Evolutionary conservation across 495 filamentous ascomycete genomes (phyloP).

Genomic region (Neurospora sp.): DNA sequence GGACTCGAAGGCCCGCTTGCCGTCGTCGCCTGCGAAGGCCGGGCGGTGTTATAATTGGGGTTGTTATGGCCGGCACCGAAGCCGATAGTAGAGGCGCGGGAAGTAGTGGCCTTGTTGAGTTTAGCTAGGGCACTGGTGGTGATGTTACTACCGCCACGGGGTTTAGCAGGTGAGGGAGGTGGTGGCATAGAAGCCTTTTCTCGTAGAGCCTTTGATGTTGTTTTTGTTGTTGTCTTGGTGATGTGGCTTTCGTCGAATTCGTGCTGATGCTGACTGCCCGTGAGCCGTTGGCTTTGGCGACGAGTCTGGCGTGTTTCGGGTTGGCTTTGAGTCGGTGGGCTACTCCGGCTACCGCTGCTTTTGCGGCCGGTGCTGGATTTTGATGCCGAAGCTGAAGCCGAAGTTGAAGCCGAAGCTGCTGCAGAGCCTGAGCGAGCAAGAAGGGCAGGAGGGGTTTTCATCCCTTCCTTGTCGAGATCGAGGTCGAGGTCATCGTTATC

Average conservation of each 20-base stretch:
- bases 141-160: not conserved
- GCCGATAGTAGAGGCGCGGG: not conserved
- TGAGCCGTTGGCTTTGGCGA: slow-evolving; percentile 5
- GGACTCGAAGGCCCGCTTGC: slow-evolving; percentile 28
- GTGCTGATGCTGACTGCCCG: not conserved
- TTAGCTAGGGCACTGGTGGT: slow-evolving; percentile 2
- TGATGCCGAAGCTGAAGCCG: not conserved
- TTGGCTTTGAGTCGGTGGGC: not conserved
- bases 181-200: not conserved
- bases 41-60: slow-evolving; percentile 7
- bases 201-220: not conserved
- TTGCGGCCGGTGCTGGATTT: not conserved
- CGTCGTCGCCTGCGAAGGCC: slow-evolving; percentile 37
- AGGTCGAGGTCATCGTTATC: not conserved
- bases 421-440: not conserved
- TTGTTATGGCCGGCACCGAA: slow-evolving; percentile 3
- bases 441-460: not conserved
- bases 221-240: not conserved
- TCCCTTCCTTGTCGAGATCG: not conserved
- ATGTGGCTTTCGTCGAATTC: not conserved
- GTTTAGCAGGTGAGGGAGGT: not conserved
- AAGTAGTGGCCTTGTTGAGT: not conserved
- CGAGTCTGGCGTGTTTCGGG: not conserved
- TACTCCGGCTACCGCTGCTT: not conserved
- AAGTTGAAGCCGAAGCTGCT: not conserved